Evolutionary conservation across 306 rosid genomes (phyloP), one percentile per base, ranked within the genome.

Genomic region (Fragaria nilgerrensis): DNA sequence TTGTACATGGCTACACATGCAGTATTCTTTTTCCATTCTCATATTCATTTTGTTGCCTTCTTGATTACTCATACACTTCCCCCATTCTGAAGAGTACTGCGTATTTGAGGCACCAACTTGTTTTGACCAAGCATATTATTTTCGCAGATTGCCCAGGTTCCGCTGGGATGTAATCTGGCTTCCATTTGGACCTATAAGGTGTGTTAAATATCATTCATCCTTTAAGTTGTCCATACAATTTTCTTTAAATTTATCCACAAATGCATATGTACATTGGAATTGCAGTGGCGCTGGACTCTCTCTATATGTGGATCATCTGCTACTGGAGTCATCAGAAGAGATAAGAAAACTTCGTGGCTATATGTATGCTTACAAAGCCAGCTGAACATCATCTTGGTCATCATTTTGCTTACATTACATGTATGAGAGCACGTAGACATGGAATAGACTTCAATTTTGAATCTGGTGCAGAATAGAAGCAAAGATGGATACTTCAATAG

Each of bases 101-200:
- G 29, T 56, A 8, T 48, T 79, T 75, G 44, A 41, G 55, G 43
- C 50, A 39, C 55, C 37, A 23, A 41, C 41, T 58, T 22, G 55
- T 41, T 41, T 36, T 84, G 43, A 45, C 68, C 44, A 41, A 4
- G 61, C 50, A 14, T 45, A 23, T 61, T 22, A 34, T 34, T 65
- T 77, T 2, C 59, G 78, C 81, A 92, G 99, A 82, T 64, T 95
- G 88, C 89, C 92, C 62, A 92, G 72, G 84, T 89, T 95, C 79
- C 93, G 81, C 56, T 95, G 98, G 98, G 97, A 92, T 80, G 86
- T 87, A 70, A 82, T 92, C 76, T 95, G 97, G 97, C 90, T 89
- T 62, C 98, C 98, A 65, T 73, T 89, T 69, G 98, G 97, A 41
- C 93, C 98, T n/a, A 80, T 92, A 75, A 25, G 93, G 97, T 92